Base-by-base conservation (phyloP, 192 early-diverging fungal genomes). In the Backusella westeae region DNA sequence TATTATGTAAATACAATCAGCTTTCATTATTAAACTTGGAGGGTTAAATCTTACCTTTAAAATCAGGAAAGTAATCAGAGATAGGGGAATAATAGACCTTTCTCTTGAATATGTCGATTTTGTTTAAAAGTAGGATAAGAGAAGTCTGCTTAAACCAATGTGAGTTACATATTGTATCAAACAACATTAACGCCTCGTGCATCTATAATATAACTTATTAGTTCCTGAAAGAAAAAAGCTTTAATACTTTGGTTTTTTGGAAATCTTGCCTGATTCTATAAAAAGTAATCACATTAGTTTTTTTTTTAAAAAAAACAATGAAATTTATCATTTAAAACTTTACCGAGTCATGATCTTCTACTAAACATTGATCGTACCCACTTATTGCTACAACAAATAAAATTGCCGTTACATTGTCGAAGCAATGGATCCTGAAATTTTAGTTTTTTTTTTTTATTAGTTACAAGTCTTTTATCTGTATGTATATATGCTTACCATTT, bases 101-200 rank as follows among this genome's bases (percentile, higher is more conserved):
- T 36, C 78, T 56, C 70, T 85, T 79, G 63, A 90, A 90, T 19
- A 90, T 87, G 67, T 90, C 89, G 6, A 88, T 90, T 79, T 90
- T 90, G 80, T 90, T 90, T 69, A 90, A 63, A 52, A 90, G 89
- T 23, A 90, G 52, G 49, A 90, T 90, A 80, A 90, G 89, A 9
- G 87, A 85, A 5, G 89, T 90, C 35, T 87, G 83, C 21, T 83
- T 80, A 74, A 90, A 90, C 88, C 88, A 89, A 75, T 82, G 80
- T 1, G 88, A 89, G 32, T 90, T 90, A 75, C 88, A 89, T 73
- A 89, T 88, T 29, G 83, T 83, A 72, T 89, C 89, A 53, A 89
- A 90, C 5, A 90, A 63, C 82, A 88, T 87, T 63, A 90, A 52
- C 0, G 88, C 85, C 66, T 90, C 89, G 29, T 90, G 84, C 89